Base-by-base conservation (phyloP, 768 basidiomycete genomes). In the Myochromella boudieri region DNA sequence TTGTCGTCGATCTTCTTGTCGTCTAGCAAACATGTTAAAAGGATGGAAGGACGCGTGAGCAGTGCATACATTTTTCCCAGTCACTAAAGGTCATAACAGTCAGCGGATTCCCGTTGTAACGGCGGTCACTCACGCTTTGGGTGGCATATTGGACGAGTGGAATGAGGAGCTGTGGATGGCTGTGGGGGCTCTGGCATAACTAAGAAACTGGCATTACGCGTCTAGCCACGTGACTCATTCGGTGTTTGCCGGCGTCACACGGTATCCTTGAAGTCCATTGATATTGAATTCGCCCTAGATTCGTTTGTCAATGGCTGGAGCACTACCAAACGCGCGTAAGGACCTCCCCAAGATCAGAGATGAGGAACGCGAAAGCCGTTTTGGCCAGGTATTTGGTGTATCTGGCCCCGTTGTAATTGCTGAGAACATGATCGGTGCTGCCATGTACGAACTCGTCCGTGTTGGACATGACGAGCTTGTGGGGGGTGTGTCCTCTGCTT, bases 401-500 rank as follows among this genome's bases (percentile, higher is more conserved):
- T 99, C 97, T 29, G 97, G 97, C 33, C 97, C 97, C 41, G 95
- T 97, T 74, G 95, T 99, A 60, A 85, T 98, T 63, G 95, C 94
- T 52, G 90, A 80, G 77, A 94, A 95, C 72, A 97, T 95, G 94
- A 77, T 77, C 47, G 94, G 93, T 32, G 89, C 87, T 48, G 95
- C 94, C 56, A 93, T 98, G 97, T 91, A 95, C 69, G 92, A 97
- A 68, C 84, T 98, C 54, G 97, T 95, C 46, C 89, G 97, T 57
- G 97, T 98, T 42, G 97, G 97, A 3, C 97, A 99, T 63, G 91
- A 97, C 68, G 95, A 98, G 68, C 83, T 97, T 12, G 95, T 97
- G 21, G 95, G 95, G 72, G 95, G 94, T 95, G 59, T 21, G 53
- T 44, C 51, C 75, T 65, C 37, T 31, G 14, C 28, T 14, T 15